A percentile compares a stretch with the other conserved stretches of the same genome.
phyloP scores from a whole-genome alignment of 768 basidiomycete species.

The Gyrodon lividus region DNA sequence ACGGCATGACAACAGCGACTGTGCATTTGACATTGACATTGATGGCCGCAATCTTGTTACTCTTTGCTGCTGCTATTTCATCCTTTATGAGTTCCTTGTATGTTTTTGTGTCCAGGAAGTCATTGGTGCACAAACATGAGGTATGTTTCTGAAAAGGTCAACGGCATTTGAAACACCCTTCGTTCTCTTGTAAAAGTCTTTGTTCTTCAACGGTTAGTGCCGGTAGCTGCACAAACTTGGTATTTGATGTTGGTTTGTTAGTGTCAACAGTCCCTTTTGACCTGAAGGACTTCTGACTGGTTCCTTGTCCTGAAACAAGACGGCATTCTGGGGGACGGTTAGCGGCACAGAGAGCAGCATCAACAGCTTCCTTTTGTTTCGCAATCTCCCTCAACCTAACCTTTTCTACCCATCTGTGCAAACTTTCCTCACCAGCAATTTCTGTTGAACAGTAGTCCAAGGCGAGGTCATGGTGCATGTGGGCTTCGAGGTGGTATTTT shows the following conservation, averaged over 20 bases:
- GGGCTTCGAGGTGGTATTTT: constrained; percentile 14
- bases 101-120: constrained; percentile 10
- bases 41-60: neutral
- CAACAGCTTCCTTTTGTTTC: neutral
- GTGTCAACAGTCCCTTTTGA: neutral
- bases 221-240: neutral
- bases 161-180: constrained; percentile 29
- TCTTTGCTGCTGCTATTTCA: neutral
- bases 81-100: constrained; percentile 18
- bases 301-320: neutral
- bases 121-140: constrained; percentile 14
- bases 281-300: neutral
- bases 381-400: neutral
- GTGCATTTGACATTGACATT: neutral
- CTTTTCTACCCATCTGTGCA: neutral
- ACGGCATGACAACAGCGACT: constrained; percentile 1
- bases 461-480: constrained; percentile 12
- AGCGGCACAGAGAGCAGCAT: neutral
- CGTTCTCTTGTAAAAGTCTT: constrained; percentile 7
- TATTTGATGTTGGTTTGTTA: neutral
- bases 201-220: constrained; percentile 9
- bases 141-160: constrained; percentile 12
- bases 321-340: no score
- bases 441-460: neutral
- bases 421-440: neutral